phyloP scores from a whole-genome alignment of 495 filamentous ascomycete genomes.

The Parachaetomium inaequale region DNA sequence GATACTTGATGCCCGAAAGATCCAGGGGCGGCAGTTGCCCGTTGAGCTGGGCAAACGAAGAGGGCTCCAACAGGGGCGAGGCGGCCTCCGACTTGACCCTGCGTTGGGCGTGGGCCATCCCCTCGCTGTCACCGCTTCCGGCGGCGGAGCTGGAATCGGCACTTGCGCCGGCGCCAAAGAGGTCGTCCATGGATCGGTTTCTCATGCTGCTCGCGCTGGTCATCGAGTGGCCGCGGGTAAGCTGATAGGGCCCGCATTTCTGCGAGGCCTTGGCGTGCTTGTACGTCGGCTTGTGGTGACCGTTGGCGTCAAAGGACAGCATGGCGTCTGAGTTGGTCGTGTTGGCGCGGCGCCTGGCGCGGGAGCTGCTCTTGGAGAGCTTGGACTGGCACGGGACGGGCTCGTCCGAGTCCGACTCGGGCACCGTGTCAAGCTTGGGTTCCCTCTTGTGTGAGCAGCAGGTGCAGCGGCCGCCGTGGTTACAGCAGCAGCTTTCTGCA shows the following conservation, averaged over 20 bases:
- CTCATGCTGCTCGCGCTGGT: constrained; percentile 55
- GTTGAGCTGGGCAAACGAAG: constrained; percentile 56
- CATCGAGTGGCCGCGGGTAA: constrained; percentile 68
- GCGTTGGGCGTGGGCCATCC: constrained; percentile 45
- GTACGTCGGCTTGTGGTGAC: constrained; percentile 89
- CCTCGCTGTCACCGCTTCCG: constrained; percentile 20
- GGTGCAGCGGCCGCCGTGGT: constrained; percentile 85
- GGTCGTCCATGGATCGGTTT: constrained; percentile 67
- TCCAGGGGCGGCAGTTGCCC: constrained; percentile 64
- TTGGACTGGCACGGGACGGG: constrained; percentile 42
- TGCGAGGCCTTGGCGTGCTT: constrained; percentile 85
- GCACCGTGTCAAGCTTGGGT: constrained; percentile 66
- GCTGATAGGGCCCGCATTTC: constrained; percentile 79
- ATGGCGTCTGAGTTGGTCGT: constrained; percentile 78
- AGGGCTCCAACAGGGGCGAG: constrained; percentile 60
- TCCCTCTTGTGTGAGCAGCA: constrained; percentile 96
- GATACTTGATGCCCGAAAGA: constrained; percentile 51
- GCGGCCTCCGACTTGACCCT: constrained; percentile 66
- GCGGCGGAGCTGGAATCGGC: constrained; percentile 40
- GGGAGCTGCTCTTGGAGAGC: constrained; percentile 57
- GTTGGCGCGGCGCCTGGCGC: constrained; percentile 57
- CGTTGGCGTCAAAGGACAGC: constrained; percentile 83
- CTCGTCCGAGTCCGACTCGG: constrained; percentile 58
- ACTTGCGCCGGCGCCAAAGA: constrained; percentile 39
- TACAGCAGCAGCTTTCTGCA: constrained; percentile 81